These are phyloP conservation scores for Phytophthora citricola DNA, from an alignment of 352 stramenopile species.

Conservation along the genomic window DNA sequence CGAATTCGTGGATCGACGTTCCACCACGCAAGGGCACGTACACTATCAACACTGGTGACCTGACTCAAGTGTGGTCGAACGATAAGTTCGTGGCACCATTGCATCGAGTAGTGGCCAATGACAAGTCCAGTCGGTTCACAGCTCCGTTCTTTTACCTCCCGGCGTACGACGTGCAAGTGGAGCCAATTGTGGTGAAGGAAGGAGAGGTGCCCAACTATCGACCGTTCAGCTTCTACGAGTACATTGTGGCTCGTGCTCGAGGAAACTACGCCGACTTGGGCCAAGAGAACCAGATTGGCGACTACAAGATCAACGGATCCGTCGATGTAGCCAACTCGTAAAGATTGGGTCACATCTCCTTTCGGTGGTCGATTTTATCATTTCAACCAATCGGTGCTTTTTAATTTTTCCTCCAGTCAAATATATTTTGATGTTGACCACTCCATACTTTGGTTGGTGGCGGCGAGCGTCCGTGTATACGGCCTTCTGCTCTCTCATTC, in stretches of 20 bases:
- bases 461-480: not conserved
- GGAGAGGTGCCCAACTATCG: slow-evolving; percentile 64
- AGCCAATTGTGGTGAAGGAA: slow-evolving; percentile 64
- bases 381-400: slow-evolving; percentile 6
- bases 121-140: slow-evolving; percentile 49
- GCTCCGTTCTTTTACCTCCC: slow-evolving; percentile 77
- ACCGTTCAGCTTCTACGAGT: slow-evolving; percentile 90
- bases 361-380: not conserved
- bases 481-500: not conserved
- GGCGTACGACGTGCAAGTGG: slow-evolving; percentile 65
- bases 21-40: slow-evolving; percentile 42
- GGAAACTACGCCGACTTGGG: slow-evolving; percentile 93
- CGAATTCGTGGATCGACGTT: slow-evolving; percentile 58
- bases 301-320: slow-evolving; percentile 26
- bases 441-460: not conserved
- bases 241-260: slow-evolving; percentile 85
- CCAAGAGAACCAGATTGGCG: slow-evolving; percentile 65
- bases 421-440: slow-evolving; percentile 4
- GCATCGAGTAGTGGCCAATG: slow-evolving; percentile 58
- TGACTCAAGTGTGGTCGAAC: slow-evolving; percentile 70
- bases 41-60: slow-evolving; percentile 73
- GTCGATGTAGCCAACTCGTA: slow-evolving; percentile 21
- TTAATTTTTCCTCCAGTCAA: slow-evolving; percentile 3
- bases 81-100: slow-evolving; percentile 57
- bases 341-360: not conserved